These are phyloP conservation scores for Diutina neorugosa DNA, from an alignment of 1,139 yeast species.

Conservation along the genomic window DNA sequence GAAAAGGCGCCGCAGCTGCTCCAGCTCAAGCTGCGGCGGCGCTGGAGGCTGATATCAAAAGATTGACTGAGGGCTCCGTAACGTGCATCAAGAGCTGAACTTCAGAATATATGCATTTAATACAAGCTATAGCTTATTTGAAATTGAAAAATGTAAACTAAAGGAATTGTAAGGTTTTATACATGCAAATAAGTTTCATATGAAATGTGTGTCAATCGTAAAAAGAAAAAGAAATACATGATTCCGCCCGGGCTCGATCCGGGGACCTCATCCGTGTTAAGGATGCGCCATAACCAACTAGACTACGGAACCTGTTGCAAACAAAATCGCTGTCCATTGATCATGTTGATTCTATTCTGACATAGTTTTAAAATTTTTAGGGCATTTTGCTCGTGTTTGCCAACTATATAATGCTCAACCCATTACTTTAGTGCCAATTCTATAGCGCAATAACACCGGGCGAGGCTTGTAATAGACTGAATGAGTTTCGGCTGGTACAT, in stretches of 20 bases:
- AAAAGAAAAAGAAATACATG: neutral
- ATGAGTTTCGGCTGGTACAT: too few relatives aligned
- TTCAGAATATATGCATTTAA: neutral
- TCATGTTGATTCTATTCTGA: too few relatives aligned
- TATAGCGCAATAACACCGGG: too few relatives aligned
- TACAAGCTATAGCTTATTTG: too few relatives aligned
- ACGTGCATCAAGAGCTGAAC: slow-evolving; percentile 3
- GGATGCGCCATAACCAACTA: neutral
- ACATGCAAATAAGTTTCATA: neutral
- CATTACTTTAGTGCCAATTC: too few relatives aligned
- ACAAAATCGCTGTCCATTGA: neutral
- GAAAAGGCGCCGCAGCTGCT: slow-evolving; percentile 43
- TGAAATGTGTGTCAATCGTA: too few relatives aligned
- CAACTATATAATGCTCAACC: too few relatives aligned
- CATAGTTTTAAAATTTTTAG: too few relatives aligned
- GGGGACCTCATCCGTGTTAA: neutral
- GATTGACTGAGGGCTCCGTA: slow-evolving; percentile 2
- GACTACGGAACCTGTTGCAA: neutral
- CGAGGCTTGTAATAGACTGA: too few relatives aligned
- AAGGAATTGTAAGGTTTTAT: too few relatives aligned
- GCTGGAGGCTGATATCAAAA: slow-evolving; percentile 7
- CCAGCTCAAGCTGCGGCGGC: slow-evolving; percentile 16
- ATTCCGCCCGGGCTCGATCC: neutral
- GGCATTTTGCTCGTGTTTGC: too few relatives aligned
- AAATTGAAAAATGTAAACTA: too few relatives aligned